Evolutionary conservation across 2,329 filamentous ascomycete genomes (phyloP).

Genomic region (Xenosphaeropsis pyriputrescens): DNA sequence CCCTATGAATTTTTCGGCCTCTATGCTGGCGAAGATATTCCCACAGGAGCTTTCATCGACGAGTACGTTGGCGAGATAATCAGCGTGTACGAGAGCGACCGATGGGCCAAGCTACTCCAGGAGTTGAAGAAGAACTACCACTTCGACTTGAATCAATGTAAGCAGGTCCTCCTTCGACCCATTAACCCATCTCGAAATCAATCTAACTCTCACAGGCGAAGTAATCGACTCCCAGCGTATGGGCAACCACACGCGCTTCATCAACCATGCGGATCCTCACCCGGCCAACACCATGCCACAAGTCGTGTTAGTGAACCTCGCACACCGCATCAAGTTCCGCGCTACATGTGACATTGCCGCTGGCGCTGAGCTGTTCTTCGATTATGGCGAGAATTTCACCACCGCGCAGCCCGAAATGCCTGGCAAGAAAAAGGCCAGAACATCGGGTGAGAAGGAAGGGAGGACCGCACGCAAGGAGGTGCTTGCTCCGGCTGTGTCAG

Average conservation of each 20-base stretch:
- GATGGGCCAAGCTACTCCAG: conserved; percentile 19
- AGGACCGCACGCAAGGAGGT: too few species aligned
- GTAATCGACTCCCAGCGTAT: conserved; percentile 59
- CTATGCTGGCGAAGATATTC: conserved; percentile 34
- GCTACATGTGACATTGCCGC: conserved; percentile 50
- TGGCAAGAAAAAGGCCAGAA: too few species aligned
- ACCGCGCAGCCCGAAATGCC: too few species aligned
- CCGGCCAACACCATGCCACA: conserved; percentile 49
- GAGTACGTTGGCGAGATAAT: conserved; percentile 74
- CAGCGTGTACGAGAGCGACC: conserved; percentile 13
- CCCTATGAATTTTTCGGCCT: conserved; percentile 55
- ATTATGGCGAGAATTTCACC: conserved; percentile 56
- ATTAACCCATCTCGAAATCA: too few species aligned
- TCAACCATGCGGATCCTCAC: conserved; percentile 62
- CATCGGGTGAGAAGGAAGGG: too few species aligned
- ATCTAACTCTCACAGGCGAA: conserved; percentile 15
- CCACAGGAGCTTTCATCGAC: conserved; percentile 55
- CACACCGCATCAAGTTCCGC: conserved; percentile 62
- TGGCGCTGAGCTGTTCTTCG: conserved; percentile 69
- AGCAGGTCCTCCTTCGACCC: conserved; percentile 4
- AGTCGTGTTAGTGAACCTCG: conserved; percentile 59
- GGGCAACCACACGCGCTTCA: conserved; percentile 71
- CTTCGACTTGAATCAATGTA: conserved; percentile 33
- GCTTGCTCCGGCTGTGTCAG: too few species aligned
- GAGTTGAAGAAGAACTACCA: conserved; percentile 26